Evolutionary conservation across 306 rosid genomes (phyloP).

Genomic region (Citrullus mucosospermus): DNA sequence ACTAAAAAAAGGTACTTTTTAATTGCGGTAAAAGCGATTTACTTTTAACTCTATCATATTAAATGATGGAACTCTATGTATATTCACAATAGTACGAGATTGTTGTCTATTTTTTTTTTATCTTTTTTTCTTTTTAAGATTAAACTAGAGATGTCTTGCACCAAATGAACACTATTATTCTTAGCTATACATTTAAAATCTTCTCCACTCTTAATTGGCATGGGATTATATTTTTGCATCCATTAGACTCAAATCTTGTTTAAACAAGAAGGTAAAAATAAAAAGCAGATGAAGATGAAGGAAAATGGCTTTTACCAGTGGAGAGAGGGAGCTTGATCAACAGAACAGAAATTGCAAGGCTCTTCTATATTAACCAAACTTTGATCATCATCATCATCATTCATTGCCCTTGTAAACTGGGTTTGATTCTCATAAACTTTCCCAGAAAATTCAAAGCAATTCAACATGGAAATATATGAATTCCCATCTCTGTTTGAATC

Average conservation of each 20-base stretch:
- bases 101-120: too few species aligned
- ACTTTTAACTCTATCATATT: neutral
- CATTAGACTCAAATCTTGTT: too few species aligned
- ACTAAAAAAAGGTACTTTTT: neutral
- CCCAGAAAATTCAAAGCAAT: slow-evolving; percentile 31
- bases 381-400: slow-evolving; percentile 25
- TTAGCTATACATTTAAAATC: neutral
- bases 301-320: slow-evolving; percentile 15
- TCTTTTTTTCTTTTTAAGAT: too few species aligned
- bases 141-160: neutral
- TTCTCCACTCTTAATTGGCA: too few species aligned
- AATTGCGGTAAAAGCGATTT: neutral
- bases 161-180: neutral
- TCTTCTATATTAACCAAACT: slow-evolving; percentile 29
- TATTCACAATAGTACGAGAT: too few species aligned
- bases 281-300: neutral
- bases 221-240: too few species aligned
- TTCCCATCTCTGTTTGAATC: slow-evolving; percentile 5
- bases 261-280: too few species aligned
- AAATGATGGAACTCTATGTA: too few species aligned
- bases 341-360: slow-evolving; percentile 50
- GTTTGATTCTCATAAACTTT: slow-evolving; percentile 28
- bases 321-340: slow-evolving; percentile 68
- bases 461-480: slow-evolving; percentile 3
- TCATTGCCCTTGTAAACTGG: slow-evolving; percentile 22